Conservation (phyloP, 352 stramenopile species). For the Globisporangium apiculatum region DNA sequence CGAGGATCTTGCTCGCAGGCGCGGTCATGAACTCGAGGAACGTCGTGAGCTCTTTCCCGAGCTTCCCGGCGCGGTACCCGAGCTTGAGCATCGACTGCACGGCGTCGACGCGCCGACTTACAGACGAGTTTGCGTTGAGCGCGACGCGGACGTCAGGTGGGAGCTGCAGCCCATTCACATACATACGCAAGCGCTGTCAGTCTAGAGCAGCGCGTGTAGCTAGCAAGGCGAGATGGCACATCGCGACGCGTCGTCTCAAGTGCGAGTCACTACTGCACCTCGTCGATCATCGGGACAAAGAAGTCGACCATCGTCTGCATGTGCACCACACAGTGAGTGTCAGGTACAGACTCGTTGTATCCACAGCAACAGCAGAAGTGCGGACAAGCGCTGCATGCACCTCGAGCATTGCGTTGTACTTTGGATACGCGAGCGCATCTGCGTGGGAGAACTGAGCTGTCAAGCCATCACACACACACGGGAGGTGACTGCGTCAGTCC, state of each 20-base stretch:
- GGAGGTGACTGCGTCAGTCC: no score
- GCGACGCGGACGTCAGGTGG: conserved; percentile 65
- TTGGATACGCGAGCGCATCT: conserved; percentile 74
- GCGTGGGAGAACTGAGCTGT: conserved; percentile 75
- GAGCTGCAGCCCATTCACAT: conserved; percentile 22
- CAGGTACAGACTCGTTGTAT: no score
- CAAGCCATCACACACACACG: not conserved
- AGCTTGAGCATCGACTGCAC: conserved; percentile 59
- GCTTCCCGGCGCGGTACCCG: conserved; percentile 51
- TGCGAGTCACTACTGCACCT: conserved; percentile 22
- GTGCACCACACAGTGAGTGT: not conserved
- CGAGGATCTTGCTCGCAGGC: conserved; percentile 79
- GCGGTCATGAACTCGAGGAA: conserved; percentile 88
- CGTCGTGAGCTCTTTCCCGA: conserved; percentile 67
- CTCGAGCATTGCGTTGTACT: conserved; percentile 80
- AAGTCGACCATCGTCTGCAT: conserved; percentile 68
- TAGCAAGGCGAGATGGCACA: no score
- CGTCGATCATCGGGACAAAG: conserved; percentile 76
- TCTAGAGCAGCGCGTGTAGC: no score
- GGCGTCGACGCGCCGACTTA: conserved; percentile 58
- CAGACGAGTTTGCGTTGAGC: conserved; percentile 36
- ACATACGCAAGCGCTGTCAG: no score
- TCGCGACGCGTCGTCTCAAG: no score
- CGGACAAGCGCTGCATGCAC: conserved; percentile 12
- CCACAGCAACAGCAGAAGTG: not conserved